These are phyloP conservation scores for Metschnikowia amazonensis DNA, from an alignment of 805 yeast species.

Conservation along the genomic window DNA sequence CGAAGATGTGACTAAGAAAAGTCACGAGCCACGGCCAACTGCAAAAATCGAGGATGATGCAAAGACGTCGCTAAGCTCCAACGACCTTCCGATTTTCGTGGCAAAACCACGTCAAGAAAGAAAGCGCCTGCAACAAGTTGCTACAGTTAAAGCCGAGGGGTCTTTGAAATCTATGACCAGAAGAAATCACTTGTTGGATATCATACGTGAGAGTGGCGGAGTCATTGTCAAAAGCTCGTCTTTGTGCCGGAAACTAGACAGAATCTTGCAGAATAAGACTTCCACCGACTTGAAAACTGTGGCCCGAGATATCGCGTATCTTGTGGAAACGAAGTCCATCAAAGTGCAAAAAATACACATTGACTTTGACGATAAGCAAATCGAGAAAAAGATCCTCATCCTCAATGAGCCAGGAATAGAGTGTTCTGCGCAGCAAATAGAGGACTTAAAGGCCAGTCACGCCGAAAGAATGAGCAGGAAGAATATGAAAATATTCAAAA, in stretches of 20 bases:
- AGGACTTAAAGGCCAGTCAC: conserved; percentile 21
- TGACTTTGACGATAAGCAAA: conserved; percentile 24
- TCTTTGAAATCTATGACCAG: conserved; percentile 31
- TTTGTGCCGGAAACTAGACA: conserved; percentile 32
- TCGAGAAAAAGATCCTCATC: conserved; percentile 31
- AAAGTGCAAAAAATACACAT: conserved; percentile 18
- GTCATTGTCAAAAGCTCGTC: conserved; percentile 32
- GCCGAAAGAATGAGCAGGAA: conserved; percentile 7
- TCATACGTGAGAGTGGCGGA: conserved; percentile 37
- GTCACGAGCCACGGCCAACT: not conserved
- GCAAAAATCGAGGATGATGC: not conserved
- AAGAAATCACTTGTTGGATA: conserved; percentile 25
- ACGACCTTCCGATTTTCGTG: conserved; percentile 12
- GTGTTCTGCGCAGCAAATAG: conserved; percentile 30
- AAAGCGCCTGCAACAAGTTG: not conserved
- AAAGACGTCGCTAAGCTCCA: conserved; percentile 6
- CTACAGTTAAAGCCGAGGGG: conserved; percentile 8
- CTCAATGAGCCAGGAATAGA: conserved; percentile 24
- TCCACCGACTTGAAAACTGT: conserved; percentile 38
- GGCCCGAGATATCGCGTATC: conserved; percentile 33
- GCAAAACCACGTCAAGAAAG: conserved; percentile 11
- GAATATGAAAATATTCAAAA: conserved; percentile 11
- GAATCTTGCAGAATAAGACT: conserved; percentile 25
- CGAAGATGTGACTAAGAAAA: conserved; percentile 1
- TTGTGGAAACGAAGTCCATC: conserved; percentile 22